A percentile compares a stretch with the other conserved stretches of the same genome.
Conservation (phyloP, 2,329 filamentous ascomycete genomes). For the Paraconiothyrium brasiliense region DNA sequence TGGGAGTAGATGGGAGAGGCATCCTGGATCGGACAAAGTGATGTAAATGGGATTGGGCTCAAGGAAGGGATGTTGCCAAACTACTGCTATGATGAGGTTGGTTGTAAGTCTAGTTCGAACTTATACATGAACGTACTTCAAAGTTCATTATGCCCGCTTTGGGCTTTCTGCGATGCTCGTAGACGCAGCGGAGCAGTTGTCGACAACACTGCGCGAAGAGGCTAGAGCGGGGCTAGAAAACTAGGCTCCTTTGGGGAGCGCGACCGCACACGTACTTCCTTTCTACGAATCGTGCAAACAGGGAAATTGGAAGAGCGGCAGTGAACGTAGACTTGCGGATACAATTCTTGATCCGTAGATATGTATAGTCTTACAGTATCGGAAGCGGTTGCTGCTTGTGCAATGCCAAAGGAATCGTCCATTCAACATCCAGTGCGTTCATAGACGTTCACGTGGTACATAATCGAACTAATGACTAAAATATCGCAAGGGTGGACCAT, state of each 20-base stretch:
- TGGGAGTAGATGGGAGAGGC: constrained; percentile 38
- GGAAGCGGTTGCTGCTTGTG: neutral
- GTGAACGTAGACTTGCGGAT: neutral
- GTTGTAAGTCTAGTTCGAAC: neutral
- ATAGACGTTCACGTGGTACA: neutral
- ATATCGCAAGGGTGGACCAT: neutral
- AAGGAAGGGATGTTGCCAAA: neutral
- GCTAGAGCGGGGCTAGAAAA: constrained; percentile 4
- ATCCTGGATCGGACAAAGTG: constrained; percentile 20
- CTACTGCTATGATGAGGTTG: constrained; percentile 13
- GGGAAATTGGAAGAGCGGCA: neutral
- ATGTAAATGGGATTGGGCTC: neutral
- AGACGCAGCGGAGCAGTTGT: constrained; percentile 6
- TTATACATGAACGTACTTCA: constrained; percentile 9
- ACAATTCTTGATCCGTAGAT: neutral
- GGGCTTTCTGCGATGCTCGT: constrained; percentile 6
- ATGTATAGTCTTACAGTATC: neutral
- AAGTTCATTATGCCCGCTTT: neutral
- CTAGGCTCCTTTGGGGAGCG: constrained; percentile 12
- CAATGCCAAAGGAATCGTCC: too few species aligned
- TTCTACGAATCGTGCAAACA: neutral
- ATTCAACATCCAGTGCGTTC: neutral
- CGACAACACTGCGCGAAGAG: neutral
- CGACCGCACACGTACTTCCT: constrained; percentile 6
- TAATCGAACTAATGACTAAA: neutral